Base-by-base conservation (phyloP, 495 filamentous ascomycete species). In the Penicillium parvum region DNA sequence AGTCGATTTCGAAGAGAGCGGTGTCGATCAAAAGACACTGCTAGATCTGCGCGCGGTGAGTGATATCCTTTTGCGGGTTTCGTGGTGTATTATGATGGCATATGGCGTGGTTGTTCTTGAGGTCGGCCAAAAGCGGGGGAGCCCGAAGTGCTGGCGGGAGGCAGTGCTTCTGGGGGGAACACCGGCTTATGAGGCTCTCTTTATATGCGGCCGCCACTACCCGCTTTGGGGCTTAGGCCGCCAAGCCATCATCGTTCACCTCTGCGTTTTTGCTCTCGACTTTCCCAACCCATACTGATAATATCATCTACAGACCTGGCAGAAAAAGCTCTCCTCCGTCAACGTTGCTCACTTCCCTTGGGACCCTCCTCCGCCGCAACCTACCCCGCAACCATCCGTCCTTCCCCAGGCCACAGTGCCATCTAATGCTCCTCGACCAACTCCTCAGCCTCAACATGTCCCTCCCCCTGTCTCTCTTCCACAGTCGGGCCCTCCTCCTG, bases 1-100 rank as follows among this genome's bases (percentile, higher is more conserved):
- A 64, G 83, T 91, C 56, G 90, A 96, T 64, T 97, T 99, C 66
- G 94, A 99, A 65, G 92, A 97, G 63, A 85, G 83, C 55, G 94
- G 94, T 50, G 86, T 97, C 46, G 88, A 92, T 45, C 85, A 87
- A 60, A 69, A 78, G 50, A 87, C 88, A 33, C 73, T 99, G 52
- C 74, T 86, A 47, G 88, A 95, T 59, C 72, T 99, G 76, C 81
- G 76, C 62, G 75, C 79, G 74, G 91, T 97, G 63, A 79, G 82
- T 72, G 25, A 27, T 19, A 17, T 23, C 15, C 28, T 21, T 22
- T 38, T 47, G 43, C 16, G 15, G 48, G 21, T 43, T 51, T 34
- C 8, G 18, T 41, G 23, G 45, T 32, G 42, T 48, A 52, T 52
- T 50, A 39, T 33, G 41, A 50, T 45, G 47, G 34, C 15, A 33